These are phyloP conservation scores for Hirschioporus abietinus DNA, from an alignment of 768 basidiomycete genomes.

Conservation along the genomic window DNA sequence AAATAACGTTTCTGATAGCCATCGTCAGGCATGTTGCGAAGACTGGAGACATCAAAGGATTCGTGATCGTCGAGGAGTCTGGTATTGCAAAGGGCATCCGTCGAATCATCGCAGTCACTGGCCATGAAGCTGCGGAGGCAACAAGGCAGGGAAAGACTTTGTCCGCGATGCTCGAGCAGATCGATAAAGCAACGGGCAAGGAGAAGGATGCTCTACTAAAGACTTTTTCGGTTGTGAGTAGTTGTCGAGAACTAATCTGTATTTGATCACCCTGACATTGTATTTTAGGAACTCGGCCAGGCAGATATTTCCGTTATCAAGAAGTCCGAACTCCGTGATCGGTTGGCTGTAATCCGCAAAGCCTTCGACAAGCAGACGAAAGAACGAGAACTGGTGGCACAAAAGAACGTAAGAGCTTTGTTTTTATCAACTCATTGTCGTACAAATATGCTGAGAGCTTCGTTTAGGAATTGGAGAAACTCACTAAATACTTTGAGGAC, in stretches of 20 bases:
- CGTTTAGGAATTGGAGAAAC: slow-evolving; percentile 37
- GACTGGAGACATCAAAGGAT: slow-evolving; percentile 96
- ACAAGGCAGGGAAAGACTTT: slow-evolving; percentile 62
- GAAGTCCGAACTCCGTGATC: slow-evolving; percentile 77
- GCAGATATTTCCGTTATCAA: slow-evolving; percentile 82
- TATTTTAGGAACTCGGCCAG: slow-evolving; percentile 74
- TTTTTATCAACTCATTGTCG: neutral
- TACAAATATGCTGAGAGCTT: neutral
- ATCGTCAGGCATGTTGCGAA: slow-evolving; percentile 78
- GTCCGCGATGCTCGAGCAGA: slow-evolving; percentile 52
- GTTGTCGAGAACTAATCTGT: neutral
- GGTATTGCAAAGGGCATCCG: slow-evolving; percentile 98
- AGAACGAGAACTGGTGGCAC: slow-evolving; percentile 69
- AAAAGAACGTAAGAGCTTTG: slow-evolving; percentile 62
- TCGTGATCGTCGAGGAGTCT: slow-evolving; percentile 91
- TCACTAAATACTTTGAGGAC: slow-evolving; percentile 71
- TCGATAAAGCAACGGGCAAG: slow-evolving; percentile 59
- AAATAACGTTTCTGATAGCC: slow-evolving; percentile 4
- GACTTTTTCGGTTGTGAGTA: slow-evolving; percentile 64
- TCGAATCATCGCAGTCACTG: slow-evolving; percentile 90
- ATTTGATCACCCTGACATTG: neutral
- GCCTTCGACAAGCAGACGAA: slow-evolving; percentile 81
- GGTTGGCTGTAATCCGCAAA: slow-evolving; percentile 65
- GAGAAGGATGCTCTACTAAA: slow-evolving; percentile 89
- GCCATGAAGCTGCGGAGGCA: slow-evolving; percentile 85